phyloP scores from a whole-genome alignment of 208 protist genomes.

The Leishmania guyanensis region DNA sequence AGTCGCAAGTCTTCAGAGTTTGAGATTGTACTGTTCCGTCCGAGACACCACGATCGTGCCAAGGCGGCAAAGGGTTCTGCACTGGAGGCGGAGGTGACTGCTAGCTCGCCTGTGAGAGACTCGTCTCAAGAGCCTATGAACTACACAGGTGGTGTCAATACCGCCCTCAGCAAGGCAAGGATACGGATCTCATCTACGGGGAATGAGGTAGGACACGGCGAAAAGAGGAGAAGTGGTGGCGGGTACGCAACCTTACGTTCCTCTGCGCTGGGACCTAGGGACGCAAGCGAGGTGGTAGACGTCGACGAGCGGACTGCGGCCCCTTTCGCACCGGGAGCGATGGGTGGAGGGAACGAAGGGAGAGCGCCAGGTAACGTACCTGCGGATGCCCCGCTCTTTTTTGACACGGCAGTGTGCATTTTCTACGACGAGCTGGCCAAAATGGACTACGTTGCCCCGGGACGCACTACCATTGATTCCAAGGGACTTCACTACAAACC shows the following conservation, averaged over 20 bases:
- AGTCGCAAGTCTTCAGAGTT: constrained; percentile 55
- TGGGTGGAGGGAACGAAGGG: constrained; percentile 5
- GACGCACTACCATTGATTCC: constrained; percentile 56
- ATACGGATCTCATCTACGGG: neutral
- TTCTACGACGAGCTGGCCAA: constrained; percentile 57
- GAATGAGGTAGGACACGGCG: neutral
- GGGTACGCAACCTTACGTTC: neutral
- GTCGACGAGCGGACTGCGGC: constrained; percentile 7
- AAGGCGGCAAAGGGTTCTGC: constrained; percentile 8
- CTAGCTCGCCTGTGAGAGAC: constrained; percentile 1
- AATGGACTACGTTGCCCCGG: constrained; percentile 76
- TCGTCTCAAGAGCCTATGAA: neutral
- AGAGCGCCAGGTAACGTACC: neutral
- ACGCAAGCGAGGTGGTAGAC: neutral
- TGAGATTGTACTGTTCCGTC: constrained; percentile 80
- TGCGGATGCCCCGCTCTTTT: constrained; percentile 51
- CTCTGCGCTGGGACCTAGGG: neutral
- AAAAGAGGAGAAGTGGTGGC: constrained; percentile 3
- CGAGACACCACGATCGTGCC: constrained; percentile 37
- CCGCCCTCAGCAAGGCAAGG: neutral
- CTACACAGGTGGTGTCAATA: constrained; percentile 5
- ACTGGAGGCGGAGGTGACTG: constrained; percentile 6
- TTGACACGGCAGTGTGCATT: constrained; percentile 79
- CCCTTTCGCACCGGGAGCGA: neutral
- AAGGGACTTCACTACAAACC: constrained; percentile 59